Base-by-base conservation (phyloP, 1,284 basidiomycete genomes). In the Cutaneotrichosporon mucoides region DNA sequence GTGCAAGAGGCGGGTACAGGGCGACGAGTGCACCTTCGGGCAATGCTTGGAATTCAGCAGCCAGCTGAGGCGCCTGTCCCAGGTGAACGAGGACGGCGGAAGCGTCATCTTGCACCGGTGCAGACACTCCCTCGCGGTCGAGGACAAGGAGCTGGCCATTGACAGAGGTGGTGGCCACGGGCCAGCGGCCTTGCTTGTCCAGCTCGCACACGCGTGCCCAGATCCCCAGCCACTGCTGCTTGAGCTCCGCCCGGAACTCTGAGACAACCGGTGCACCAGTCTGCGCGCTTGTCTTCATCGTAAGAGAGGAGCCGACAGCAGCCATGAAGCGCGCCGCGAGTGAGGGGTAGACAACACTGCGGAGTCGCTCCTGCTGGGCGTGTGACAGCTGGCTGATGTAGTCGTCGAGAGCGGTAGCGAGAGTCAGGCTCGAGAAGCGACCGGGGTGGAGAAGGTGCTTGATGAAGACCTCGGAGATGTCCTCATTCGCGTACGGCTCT, bases 191-290 rank as follows among this genome's bases (percentile, higher is more conserved):
- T 65, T 86, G 86, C 50, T 88, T 85, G 76, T 95, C 91, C 11
- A 92, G 82, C 68, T 93, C 90, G 58, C 89, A 85, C 68, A 90
- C 91, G 45, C 90, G 84, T 11, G 92, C 88, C 64, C 94, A 86
- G 70, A 95, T 90, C 2, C 92, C 90, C 69, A 95, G 88, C 91
- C 92, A 96, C 68, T 96, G 91, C 43, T 89, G 81, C 74, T 91
- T 93, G 64, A 94, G 78, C 0, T 87, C 85, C 67, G 85, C 88
- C 84, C 89, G 88, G 73, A 90, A 93, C 55, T 85, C 85, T 51
- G 85, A 85, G 66, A 92, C 83, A 61, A 89, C 85, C 42, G 86
- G 82, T 16, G 87, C 86, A 9, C 92, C 92, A 0, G 89, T 92
- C 62, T 86, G 85, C 0, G 86, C 82, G 69, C 90, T 88, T 42